phyloP scores from a whole-genome alignment of 164 flowering plant genomes.

The Aristolochia fimbriata region DNA sequence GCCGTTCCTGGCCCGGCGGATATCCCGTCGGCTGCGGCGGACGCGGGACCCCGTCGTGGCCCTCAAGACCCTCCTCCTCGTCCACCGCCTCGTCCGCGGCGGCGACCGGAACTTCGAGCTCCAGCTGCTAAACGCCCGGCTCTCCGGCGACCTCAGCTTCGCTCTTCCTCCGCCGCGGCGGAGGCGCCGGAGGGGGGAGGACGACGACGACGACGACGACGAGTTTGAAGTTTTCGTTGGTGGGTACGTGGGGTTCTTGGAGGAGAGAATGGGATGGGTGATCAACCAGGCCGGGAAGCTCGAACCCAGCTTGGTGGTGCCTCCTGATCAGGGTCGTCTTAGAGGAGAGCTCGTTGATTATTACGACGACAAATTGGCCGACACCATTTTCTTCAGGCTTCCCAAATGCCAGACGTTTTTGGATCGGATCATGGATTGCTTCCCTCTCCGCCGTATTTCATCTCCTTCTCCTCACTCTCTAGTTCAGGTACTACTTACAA shows the following conservation, averaged over 20 bases:
- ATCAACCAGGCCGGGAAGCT: constrained; percentile 50
- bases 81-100: constrained; percentile 59
- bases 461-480: too few species aligned
- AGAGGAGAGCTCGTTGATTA: too few species aligned
- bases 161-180: too few species aligned
- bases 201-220: constrained; percentile 12
- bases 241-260: constrained; percentile 29
- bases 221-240: constrained; percentile 22
- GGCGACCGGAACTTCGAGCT: constrained; percentile 52
- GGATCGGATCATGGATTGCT: constrained; percentile 40
- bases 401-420: constrained; percentile 39
- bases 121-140: constrained; percentile 27
- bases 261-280: constrained; percentile 37
- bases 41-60: constrained; percentile 52
- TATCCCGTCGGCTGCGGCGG: constrained; percentile 44
- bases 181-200: too few species aligned
- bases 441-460: constrained; percentile 18
- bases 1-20: constrained; percentile 33
- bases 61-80: constrained; percentile 47
- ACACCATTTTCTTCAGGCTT: constrained; percentile 28
- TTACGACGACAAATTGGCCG: constrained; percentile 26
- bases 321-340: too few species aligned
- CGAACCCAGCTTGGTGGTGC: constrained; percentile 14
- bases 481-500: too few species aligned
- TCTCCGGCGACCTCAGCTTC: constrained; percentile 23